Evolutionary conservation across 2,329 filamentous ascomycete species (phyloP).

Genomic region (Venturia aucupariae): DNA sequence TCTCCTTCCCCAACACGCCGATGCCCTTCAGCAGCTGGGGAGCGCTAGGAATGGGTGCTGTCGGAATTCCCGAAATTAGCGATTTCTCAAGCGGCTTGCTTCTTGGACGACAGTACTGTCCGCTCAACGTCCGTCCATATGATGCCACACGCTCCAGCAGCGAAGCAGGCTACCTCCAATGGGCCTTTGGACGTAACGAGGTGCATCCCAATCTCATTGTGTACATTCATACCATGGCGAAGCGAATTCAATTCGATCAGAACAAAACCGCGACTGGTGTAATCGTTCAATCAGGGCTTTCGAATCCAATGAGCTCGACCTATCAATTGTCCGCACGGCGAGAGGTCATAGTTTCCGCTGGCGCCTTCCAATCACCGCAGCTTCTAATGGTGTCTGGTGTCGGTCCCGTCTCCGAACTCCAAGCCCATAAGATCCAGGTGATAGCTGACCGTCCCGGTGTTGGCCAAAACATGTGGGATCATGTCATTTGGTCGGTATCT

Average conservation of each 20-base stretch:
- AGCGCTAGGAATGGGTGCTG: background rate
- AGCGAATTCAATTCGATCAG: conserved; percentile 12
- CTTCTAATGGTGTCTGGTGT: conserved; percentile 24
- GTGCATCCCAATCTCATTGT: conserved; percentile 3
- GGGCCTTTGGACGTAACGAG: conserved; percentile 16
- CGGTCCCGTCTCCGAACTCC: background rate
- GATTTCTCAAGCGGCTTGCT: conserved; percentile 6
- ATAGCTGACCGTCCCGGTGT: conserved; percentile 22
- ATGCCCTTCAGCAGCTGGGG: conserved; percentile 1
- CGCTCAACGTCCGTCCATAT: background rate
- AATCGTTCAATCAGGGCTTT: conserved; percentile 21
- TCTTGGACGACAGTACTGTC: background rate
- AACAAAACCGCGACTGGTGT: conserved; percentile 11
- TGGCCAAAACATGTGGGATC: conserved; percentile 22
- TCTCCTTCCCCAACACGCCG: conserved; percentile 9
- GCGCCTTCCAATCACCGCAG: conserved; percentile 24
- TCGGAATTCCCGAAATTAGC: background rate
- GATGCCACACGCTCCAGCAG: background rate
- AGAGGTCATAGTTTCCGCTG: conserved; percentile 25
- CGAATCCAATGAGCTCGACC: conserved; percentile 24
- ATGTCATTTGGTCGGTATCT: conserved; percentile 28
- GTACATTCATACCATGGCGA: conserved; percentile 10
- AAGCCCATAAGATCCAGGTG: conserved; percentile 20
- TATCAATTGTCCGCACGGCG: conserved; percentile 15
- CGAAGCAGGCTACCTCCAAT: conserved; percentile 18